Evolutionary conservation across 2,329 filamentous ascomycete species (phyloP).

Genomic region (Hypoxylon sp.): DNA sequence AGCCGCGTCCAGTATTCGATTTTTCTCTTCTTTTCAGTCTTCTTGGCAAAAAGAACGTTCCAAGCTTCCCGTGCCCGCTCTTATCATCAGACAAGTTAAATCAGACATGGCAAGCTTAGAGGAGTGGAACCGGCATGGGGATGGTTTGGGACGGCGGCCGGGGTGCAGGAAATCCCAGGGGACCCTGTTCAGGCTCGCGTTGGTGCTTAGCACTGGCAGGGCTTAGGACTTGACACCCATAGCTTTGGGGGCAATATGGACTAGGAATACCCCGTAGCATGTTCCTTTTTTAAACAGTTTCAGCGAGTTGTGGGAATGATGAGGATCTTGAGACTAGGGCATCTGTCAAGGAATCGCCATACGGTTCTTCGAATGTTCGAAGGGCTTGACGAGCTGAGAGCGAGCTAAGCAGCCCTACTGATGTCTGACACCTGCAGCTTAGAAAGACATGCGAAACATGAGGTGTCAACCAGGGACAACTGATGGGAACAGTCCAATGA

Average conservation of each 20-base stretch:
- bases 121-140: slow-evolving; percentile 52
- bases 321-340: slow-evolving; percentile 43
- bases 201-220: slow-evolving; percentile 53
- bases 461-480: slow-evolving; percentile 43
- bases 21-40: slow-evolving; percentile 41
- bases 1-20: slow-evolving; percentile 43
- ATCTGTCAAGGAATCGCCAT: slow-evolving; percentile 38
- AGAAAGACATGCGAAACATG: slow-evolving; percentile 46
- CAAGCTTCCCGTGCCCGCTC: slow-evolving; percentile 50
- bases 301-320: slow-evolving; percentile 39
- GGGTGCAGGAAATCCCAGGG: slow-evolving; percentile 54
- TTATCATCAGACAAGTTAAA: slow-evolving; percentile 51
- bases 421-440: slow-evolving; percentile 48
- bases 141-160: slow-evolving; percentile 52
- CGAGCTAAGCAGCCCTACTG: slow-evolving; percentile 46
- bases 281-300: slow-evolving; percentile 48
- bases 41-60: slow-evolving; percentile 45
- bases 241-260: slow-evolving; percentile 45
- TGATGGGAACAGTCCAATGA: slow-evolving; percentile 37
- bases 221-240: slow-evolving; percentile 53
- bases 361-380: slow-evolving; percentile 39
- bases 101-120: slow-evolving; percentile 44
- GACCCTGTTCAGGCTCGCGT: slow-evolving; percentile 50
- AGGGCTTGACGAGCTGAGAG: slow-evolving; percentile 46
- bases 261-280: slow-evolving; percentile 46